A percentile compares a stretch with the other conserved stretches of the same genome.
These are phyloP conservation scores for Pseudogymnoascus sp. DNA, from an alignment of 2,329 filamentous ascomycete genomes.

Conservation along the genomic window DNA sequence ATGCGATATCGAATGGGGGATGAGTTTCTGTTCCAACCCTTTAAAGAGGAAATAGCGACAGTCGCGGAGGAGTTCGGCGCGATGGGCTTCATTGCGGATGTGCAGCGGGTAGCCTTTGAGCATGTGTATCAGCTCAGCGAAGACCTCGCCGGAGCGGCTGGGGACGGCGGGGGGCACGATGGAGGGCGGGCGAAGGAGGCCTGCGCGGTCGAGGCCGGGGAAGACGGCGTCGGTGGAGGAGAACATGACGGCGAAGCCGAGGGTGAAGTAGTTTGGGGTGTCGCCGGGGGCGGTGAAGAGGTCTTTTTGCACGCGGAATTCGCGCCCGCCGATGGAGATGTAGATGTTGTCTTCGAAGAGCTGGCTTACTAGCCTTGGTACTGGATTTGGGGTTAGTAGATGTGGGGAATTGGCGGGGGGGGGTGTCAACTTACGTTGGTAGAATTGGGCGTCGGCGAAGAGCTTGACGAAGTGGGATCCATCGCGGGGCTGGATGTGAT, in stretches of 20 bases:
- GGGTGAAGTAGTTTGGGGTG: conserved; percentile 89
- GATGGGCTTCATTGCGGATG: conserved; percentile 68
- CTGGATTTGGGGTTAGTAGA: conserved; percentile 34
- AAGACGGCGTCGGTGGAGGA: conserved; percentile 71
- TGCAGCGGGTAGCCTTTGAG: conserved; percentile 75
- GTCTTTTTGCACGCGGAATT: conserved; percentile 86
- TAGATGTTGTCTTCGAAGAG: conserved; percentile 88
- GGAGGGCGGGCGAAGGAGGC: conserved; percentile 75
- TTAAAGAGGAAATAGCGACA: conserved; percentile 91
- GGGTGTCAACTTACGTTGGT: conserved; percentile 55
- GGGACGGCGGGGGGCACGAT: conserved; percentile 77
- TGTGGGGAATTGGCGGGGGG: too few species aligned
- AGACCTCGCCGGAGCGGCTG: conserved; percentile 72
- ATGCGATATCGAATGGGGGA: conserved; percentile 66
- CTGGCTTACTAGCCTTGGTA: conserved; percentile 82
- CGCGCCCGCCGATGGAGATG: conserved; percentile 76
- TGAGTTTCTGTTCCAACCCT: conserved; percentile 78
- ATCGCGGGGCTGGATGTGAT: conserved; percentile 74
- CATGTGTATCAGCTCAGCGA: conserved; percentile 72
- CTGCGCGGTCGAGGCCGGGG: conserved; percentile 70
- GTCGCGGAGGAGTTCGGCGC: conserved; percentile 69
- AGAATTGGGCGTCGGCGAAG: conserved; percentile 93
- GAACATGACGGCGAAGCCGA: conserved; percentile 86
- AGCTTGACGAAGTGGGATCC: conserved; percentile 83
- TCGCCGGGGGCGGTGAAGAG: conserved; percentile 80